A percentile compares a stretch with the other conserved stretches of the same genome.
phyloP scores from a whole-genome alignment of 257 asterid species.

The Solanum etuberosum region DNA sequence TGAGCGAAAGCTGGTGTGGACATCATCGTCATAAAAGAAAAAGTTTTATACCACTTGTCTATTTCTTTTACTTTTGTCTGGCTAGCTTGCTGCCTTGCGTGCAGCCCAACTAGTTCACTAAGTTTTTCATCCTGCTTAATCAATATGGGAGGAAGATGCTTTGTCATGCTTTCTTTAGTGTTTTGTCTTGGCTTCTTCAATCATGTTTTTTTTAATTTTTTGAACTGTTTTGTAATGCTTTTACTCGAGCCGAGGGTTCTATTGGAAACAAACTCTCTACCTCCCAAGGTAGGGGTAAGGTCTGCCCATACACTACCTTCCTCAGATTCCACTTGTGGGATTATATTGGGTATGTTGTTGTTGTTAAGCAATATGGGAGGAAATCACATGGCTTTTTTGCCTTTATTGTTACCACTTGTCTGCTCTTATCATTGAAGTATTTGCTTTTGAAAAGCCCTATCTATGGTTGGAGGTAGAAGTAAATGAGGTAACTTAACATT shows the following conservation, averaged over 20 bases:
- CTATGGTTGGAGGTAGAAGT: not conserved
- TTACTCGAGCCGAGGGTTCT: not conserved
- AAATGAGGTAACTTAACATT: not conserved
- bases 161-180: not conserved
- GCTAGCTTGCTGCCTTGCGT: not conserved
- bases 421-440: not conserved
- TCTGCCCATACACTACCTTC: not conserved
- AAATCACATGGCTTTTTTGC: not conserved
- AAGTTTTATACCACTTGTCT: not conserved
- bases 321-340: not conserved
- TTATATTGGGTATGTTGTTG: not conserved
- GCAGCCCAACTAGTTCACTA: not conserved
- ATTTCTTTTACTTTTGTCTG: not conserved
- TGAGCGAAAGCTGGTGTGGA: not conserved
- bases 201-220: not conserved
- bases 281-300: not conserved
- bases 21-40: no score
- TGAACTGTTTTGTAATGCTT: not conserved
- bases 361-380: not conserved
- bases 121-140: not conserved
- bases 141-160: not conserved
- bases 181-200: not conserved
- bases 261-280: not conserved
- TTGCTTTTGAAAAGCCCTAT: not conserved
- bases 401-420: not conserved